Percentiles rank a stretch among this genome's conserved stretches.
These are phyloP conservation scores for Golubevia pallescens DNA, from an alignment of 1,284 basidiomycete species.

Conservation along the genomic window DNA sequence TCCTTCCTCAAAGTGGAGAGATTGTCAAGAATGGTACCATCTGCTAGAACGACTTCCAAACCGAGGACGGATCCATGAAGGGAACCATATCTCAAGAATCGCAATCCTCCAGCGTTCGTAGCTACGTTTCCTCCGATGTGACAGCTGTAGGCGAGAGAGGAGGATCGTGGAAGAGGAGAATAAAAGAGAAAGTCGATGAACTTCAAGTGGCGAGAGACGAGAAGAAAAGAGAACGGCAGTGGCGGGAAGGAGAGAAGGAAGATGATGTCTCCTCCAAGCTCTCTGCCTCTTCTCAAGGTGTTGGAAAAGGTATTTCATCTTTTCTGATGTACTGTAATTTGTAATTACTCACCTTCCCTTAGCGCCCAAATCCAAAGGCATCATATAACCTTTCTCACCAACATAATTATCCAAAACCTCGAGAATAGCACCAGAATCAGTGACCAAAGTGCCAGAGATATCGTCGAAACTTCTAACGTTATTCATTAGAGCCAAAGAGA, in stretches of 20 bases:
- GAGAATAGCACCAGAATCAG: constrained; percentile 91
- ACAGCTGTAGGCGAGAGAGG: constrained; percentile 70
- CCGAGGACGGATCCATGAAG: constrained; percentile 94
- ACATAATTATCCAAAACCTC: constrained; percentile 87
- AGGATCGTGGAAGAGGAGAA: neutral
- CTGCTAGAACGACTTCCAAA: constrained; percentile 94
- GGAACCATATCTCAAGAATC: constrained; percentile 91
- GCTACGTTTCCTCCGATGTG: constrained; percentile 98
- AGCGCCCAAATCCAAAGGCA: constrained; percentile 96
- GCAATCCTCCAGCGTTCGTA: constrained; percentile 95
- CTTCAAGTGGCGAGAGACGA: neutral
- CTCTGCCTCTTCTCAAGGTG: too few species aligned
- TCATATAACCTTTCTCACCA: constrained; percentile 87
- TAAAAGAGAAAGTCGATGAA: neutral
- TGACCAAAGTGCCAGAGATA: constrained; percentile 68
- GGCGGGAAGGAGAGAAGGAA: neutral
- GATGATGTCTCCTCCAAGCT: too few species aligned
- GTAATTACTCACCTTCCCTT: constrained; percentile 72
- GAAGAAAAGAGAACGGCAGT: neutral
- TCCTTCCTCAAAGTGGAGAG: constrained; percentile 80
- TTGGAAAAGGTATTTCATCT: too few species aligned
- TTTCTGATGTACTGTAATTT: too few species aligned
- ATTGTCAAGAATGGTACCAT: constrained; percentile 76
- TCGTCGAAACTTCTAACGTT: constrained; percentile 89
- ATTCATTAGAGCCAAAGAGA: constrained; percentile 82